Evolutionary conservation across 192 early-diverging fungal genomes (phyloP).

Genomic region (Spizellomyces sp.): DNA sequence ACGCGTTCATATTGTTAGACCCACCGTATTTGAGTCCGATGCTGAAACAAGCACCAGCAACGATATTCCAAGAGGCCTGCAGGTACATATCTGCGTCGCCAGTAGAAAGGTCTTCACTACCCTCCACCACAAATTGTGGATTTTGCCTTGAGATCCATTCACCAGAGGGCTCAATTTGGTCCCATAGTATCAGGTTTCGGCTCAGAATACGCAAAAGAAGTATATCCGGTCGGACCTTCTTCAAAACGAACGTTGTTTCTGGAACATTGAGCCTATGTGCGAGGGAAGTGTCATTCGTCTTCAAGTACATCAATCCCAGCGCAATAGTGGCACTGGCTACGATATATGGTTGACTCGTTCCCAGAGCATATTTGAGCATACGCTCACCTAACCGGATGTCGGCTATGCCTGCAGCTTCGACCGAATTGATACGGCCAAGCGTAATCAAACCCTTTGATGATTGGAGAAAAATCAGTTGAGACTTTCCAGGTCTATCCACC

Average conservation of each 20-base stretch:
- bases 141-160: conserved; percentile 60
- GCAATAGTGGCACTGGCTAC: conserved; percentile 76
- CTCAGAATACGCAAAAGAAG: conserved; percentile 70
- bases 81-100: conserved; percentile 42
- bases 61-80: conserved; percentile 66
- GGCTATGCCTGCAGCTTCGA: conserved; percentile 9
- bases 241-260: conserved; percentile 55
- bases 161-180: conserved; percentile 57
- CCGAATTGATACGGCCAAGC: conserved; percentile 8
- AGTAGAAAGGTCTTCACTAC: conserved; percentile 6
- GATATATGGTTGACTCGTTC: conserved; percentile 46
- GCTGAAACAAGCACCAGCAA: conserved; percentile 68
- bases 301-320: conserved; percentile 81
- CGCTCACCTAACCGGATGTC: conserved; percentile 9
- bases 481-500: too few relatives aligned
- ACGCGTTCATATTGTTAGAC: conserved; percentile 45
- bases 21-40: conserved; percentile 73
- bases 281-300: conserved; percentile 68
- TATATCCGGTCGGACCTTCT: conserved; percentile 73
- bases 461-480: too few relatives aligned
- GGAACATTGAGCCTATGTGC: conserved; percentile 71
- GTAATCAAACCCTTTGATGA: conserved; percentile 29
- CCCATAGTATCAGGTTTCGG: conserved; percentile 77
- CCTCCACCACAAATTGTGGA: not conserved
- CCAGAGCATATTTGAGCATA: conserved; percentile 10